Conservation (phyloP, 129 eudicot species). For the Lactuca sativa region DNA sequence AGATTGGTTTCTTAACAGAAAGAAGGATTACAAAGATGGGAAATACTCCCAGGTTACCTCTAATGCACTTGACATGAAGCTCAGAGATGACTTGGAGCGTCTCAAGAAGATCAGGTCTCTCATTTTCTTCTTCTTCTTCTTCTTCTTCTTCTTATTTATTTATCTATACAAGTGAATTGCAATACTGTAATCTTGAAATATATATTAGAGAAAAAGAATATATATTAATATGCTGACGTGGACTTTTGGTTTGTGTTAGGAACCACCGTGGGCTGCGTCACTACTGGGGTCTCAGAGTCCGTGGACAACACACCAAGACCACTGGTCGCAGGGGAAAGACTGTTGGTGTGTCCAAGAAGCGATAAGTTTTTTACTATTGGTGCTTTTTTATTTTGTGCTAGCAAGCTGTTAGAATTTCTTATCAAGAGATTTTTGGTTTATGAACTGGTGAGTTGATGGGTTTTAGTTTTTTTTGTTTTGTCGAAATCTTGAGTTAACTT, state of each 20-base stretch:
- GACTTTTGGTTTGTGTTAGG: slow-evolving; percentile 20
- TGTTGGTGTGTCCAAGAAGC: slow-evolving; percentile 68
- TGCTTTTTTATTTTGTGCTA: no score
- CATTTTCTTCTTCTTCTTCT: background rate
- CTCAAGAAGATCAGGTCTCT: slow-evolving; percentile 57
- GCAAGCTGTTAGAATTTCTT: no score
- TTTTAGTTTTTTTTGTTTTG: no score
- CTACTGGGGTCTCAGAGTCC: slow-evolving; percentile 70
- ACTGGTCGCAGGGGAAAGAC: slow-evolving; percentile 67
- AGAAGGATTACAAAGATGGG: slow-evolving; percentile 72
- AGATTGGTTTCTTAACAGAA: slow-evolving; percentile 61
- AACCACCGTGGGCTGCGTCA: slow-evolving; percentile 71
- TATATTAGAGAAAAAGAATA: no score
- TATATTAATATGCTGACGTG: background rate
- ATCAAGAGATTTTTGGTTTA: no score
- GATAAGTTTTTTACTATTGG: slow-evolving; percentile 28
- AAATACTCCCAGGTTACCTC: slow-evolving; percentile 56
- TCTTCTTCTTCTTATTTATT: no score
- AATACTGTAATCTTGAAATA: no score
- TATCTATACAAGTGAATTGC: background rate
- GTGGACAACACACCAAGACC: slow-evolving; percentile 66
- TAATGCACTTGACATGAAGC: slow-evolving; percentile 63
- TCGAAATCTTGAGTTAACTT: no score
- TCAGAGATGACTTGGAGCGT: slow-evolving; percentile 62
- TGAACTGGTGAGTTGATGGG: no score